phyloP scores from a whole-genome alignment of 73 alveolate genomes.

The Uronychia setigera region DNA sequence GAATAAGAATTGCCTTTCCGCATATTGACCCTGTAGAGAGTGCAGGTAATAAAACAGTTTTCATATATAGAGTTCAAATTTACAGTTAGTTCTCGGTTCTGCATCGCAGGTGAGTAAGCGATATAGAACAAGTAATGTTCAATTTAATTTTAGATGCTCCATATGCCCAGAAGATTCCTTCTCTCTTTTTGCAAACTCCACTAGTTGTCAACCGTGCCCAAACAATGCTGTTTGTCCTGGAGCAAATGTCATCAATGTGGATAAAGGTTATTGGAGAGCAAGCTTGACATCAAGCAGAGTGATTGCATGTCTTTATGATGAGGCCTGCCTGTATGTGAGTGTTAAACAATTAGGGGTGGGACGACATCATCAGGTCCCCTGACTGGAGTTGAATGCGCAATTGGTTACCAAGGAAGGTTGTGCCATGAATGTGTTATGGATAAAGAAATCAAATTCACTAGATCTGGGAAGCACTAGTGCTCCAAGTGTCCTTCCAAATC shows the following conservation, averaged over 20 bases:
- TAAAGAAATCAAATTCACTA: neutral
- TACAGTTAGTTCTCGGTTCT: too few species aligned
- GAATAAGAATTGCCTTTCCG: too few species aligned
- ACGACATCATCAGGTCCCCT: too few species aligned
- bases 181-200: neutral
- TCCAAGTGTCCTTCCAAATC: slow-evolving; percentile 6
- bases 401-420: slow-evolving; percentile 20
- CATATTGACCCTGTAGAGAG: too few species aligned
- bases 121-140: too few species aligned
- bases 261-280: slow-evolving; percentile 59
- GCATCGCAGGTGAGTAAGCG: too few species aligned
- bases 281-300: neutral
- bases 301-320: neutral
- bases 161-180: too few species aligned
- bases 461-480: slow-evolving; percentile 11
- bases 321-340: slow-evolving; percentile 32
- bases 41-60: too few species aligned
- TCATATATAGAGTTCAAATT: too few species aligned
- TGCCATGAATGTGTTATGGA: slow-evolving; percentile 19
- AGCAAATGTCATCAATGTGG: slow-evolving; percentile 38
- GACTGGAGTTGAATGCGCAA: slow-evolving; percentile 11
- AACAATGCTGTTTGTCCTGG: slow-evolving; percentile 56
- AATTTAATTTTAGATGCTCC: too few species aligned
- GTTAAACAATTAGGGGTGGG: too few species aligned
- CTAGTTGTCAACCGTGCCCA: slow-evolving; percentile 44